These are phyloP conservation scores for Pythium apleroticum DNA, from an alignment of 352 stramenopile species.

Conservation along the genomic window DNA sequence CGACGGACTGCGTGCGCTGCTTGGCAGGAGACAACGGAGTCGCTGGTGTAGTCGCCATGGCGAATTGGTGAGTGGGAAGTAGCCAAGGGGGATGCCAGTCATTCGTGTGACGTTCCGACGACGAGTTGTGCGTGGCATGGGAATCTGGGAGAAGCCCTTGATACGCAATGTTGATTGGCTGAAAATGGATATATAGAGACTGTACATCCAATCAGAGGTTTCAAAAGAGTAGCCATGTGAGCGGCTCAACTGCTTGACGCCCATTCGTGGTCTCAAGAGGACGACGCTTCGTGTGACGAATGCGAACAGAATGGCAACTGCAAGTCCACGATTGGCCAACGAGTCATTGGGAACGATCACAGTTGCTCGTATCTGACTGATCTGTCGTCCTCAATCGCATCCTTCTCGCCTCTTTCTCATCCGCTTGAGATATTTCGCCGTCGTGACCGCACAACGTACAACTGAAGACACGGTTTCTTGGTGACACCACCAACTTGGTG, in stretches of 20 bases:
- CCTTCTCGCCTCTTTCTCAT: too few relatives aligned
- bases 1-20: slow-evolving; percentile 16
- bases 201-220: background rate
- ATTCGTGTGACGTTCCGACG: background rate
- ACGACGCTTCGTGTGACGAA: background rate
- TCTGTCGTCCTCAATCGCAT: too few relatives aligned
- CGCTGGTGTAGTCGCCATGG: slow-evolving; percentile 2
- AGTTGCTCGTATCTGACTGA: background rate
- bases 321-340: background rate
- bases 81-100: background rate
- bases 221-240: background rate
- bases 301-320: background rate
- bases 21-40: background rate
- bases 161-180: background rate
- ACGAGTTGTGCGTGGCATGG: background rate
- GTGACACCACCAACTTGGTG: too few relatives aligned
- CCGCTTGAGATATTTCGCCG: too few relatives aligned
- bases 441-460: too few relatives aligned
- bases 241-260: background rate
- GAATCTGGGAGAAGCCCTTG: background rate
- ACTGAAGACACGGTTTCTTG: too few relatives aligned
- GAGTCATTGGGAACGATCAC: too few relatives aligned
- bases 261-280: background rate
- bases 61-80: background rate
- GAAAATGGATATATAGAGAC: background rate